Percentiles rank a stretch among this genome's conserved stretches.
phyloP scores from a whole-genome alignment of 768 basidiomycete genomes.

The Lentinula edodes region DNA sequence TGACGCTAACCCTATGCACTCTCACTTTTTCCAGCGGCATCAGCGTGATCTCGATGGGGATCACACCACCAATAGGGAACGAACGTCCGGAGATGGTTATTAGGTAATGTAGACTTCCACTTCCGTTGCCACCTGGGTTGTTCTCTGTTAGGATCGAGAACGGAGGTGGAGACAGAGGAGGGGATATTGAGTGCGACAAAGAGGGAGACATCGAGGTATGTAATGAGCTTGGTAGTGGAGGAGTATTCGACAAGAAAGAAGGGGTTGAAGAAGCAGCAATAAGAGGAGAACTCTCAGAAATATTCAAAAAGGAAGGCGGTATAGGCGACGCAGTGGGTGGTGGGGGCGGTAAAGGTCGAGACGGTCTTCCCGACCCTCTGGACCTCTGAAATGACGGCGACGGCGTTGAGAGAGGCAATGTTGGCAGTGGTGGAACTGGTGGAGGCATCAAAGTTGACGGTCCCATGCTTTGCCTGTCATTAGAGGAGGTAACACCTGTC shows the following conservation, averaged over 20 bases:
- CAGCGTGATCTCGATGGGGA: slow-evolving; percentile 76
- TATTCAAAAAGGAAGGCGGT: not conserved
- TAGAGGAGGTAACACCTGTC: not conserved
- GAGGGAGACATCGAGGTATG: not conserved
- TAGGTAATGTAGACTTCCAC: slow-evolving; percentile 53
- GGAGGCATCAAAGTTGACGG: not conserved
- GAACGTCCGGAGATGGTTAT: slow-evolving; percentile 69
- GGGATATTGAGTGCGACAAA: not conserved
- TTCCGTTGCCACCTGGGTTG: slow-evolving; percentile 33
- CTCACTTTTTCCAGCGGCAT: slow-evolving; percentile 83
- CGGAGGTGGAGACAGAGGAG: not conserved
- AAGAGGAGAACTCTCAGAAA: not conserved
- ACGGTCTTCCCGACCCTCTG: not conserved
- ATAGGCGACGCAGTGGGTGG: not conserved
- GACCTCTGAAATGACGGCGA: not conserved
- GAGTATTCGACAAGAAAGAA: not conserved
- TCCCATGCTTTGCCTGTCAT: not conserved
- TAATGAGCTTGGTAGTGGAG: not conserved
- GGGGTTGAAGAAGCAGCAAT: not conserved
- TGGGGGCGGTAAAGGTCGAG: not conserved
- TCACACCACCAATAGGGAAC: slow-evolving; percentile 76
- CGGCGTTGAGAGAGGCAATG: not conserved
- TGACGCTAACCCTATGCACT: slow-evolving; percentile 65
- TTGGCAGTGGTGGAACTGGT: not conserved
- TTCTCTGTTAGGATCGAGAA: not conserved